Percentiles rank a stretch among this genome's conserved stretches.
Evolutionary conservation across 805 yeast genomes (phyloP).

Genomic region (Tetrapisispora namnaoensis): DNA sequence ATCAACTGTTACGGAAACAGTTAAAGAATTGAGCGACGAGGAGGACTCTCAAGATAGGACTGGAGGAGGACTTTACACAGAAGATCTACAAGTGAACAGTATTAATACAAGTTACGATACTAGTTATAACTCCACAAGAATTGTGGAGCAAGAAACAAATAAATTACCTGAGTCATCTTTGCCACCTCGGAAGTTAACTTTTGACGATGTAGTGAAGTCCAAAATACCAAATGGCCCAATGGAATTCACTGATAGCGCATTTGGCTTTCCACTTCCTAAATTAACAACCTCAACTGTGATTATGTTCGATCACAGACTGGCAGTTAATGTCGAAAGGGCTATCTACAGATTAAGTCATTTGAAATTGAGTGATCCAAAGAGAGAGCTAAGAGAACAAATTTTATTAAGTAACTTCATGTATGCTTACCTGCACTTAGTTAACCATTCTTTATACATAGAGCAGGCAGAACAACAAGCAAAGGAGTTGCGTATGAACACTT

Average conservation of each 20-base stretch:
- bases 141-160: neutral
- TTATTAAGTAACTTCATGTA: constrained; percentile 93
- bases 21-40: constrained; percentile 9
- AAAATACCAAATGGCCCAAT: constrained; percentile 47
- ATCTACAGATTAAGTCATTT: constrained; percentile 86
- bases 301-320: constrained; percentile 80
- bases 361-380: constrained; percentile 86
- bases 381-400: constrained; percentile 89
- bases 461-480: constrained; percentile 26
- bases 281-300: constrained; percentile 65
- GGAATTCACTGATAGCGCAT: constrained; percentile 65
- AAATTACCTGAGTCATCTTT: constrained; percentile 6
- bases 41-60: constrained; percentile 11
- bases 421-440: constrained; percentile 87
- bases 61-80: neutral
- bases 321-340: constrained; percentile 92
- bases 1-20: constrained; percentile 6
- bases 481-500: neutral
- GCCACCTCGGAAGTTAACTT: constrained; percentile 29
- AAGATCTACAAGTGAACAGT: neutral
- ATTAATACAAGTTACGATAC: neutral
- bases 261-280: constrained; percentile 82
- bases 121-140: neutral
- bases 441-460: constrained; percentile 76
- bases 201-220: constrained; percentile 29